Conservation (phyloP, 176 grass and related monocot species). For the Poa pratensis region DNA sequence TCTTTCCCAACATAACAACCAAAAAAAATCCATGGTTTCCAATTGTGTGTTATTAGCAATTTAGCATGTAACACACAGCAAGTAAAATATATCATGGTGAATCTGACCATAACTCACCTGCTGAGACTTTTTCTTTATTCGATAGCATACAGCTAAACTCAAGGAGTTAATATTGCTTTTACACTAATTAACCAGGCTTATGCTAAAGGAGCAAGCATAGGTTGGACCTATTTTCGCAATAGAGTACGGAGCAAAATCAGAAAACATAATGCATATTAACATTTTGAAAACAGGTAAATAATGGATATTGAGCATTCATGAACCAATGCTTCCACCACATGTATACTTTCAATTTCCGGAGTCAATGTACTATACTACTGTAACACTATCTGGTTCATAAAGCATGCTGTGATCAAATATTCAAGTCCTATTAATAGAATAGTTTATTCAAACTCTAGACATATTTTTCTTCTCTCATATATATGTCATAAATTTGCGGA, state of each 20-base stretch:
- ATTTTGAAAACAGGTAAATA: not conserved
- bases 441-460: not conserved
- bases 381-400: not conserved
- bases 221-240: not conserved
- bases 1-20: not conserved
- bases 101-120: not conserved
- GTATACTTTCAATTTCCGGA: not conserved
- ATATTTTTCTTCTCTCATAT: not conserved
- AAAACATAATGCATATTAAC: not conserved
- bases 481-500: no score
- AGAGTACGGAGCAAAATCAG: not conserved
- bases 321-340: not conserved
- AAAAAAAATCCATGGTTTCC: not conserved
- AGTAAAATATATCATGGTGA: conserved; percentile 7
- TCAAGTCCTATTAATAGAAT: not conserved
- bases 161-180: not conserved
- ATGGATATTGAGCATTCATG: not conserved
- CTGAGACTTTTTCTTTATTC: not conserved
- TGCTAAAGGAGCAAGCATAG: not conserved
- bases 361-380: not conserved
- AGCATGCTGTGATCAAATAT: not conserved
- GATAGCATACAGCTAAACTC: not conserved
- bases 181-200: not conserved
- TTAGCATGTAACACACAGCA: not conserved
- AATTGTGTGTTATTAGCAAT: not conserved